Percentiles rank a stretch among this genome's conserved stretches.
These are phyloP conservation scores for Eucalyptus coolabah DNA, from an alignment of 345 rosid genomes.

Conservation along the genomic window DNA sequence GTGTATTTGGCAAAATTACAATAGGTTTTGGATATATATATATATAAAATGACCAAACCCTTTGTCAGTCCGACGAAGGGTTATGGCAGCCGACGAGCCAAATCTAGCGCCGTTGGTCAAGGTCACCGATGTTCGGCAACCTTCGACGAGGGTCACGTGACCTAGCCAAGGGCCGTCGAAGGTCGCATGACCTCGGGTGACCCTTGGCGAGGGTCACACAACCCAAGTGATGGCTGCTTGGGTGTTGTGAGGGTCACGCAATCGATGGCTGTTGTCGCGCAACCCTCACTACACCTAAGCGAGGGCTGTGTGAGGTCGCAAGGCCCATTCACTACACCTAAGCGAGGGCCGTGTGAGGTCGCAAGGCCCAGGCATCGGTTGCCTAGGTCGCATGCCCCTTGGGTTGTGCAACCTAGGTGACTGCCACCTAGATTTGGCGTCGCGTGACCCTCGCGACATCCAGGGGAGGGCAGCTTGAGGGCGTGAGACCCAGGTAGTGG, in stretches of 20 bases:
- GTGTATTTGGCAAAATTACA: too few relatives aligned
- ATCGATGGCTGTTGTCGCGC: fast-evolving
- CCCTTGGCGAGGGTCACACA: too few relatives aligned
- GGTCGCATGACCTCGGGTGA: too few relatives aligned
- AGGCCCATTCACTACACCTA: fast-evolving
- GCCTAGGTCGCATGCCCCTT: too few relatives aligned
- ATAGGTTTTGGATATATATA: too few relatives aligned
- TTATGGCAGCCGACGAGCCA: fast-evolving
- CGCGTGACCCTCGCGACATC: fast-evolving
- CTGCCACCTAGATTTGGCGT: fast-evolving
- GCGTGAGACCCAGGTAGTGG: fast-evolving
- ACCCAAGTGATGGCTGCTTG: too few relatives aligned
- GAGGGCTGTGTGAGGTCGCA: too few relatives aligned
- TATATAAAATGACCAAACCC: too few relatives aligned
- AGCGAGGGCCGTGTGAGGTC: too few relatives aligned
- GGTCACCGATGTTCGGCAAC: fast-evolving
- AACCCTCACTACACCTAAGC: too few relatives aligned
- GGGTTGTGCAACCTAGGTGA: fast-evolving
- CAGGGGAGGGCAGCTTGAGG: fast-evolving
- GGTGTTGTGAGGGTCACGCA: fast-evolving
- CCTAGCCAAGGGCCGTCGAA: too few relatives aligned
- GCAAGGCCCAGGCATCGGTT: fast-evolving
- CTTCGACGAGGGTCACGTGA: fast-evolving
- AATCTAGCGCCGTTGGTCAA: fast-evolving
- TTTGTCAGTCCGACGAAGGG: fast-evolving